A percentile compares a stretch with the other conserved stretches of the same genome.
These are phyloP conservation scores for Triglochin maritima DNA, from an alignment of 106 monocot genomes.

Conservation along the genomic window DNA sequence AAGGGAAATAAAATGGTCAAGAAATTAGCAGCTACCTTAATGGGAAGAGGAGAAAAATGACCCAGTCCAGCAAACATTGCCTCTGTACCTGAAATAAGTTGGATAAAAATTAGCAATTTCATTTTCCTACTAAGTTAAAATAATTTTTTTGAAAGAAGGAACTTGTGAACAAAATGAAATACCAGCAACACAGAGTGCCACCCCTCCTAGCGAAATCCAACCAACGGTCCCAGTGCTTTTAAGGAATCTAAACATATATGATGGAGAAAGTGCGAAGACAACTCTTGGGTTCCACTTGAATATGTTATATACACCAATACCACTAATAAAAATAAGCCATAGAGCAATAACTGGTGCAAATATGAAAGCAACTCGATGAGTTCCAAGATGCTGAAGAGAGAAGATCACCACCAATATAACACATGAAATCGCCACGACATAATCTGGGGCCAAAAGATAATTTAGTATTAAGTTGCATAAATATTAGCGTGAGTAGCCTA, in stretches of 20 bases:
- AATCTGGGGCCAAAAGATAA: conserved; percentile 25
- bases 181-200: conserved; percentile 74
- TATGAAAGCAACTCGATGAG: conserved; percentile 59
- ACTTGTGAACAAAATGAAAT: neutral
- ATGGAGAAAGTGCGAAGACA: conserved; percentile 46
- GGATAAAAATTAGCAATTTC: neutral
- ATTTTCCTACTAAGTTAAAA: neutral
- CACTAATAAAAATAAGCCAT: conserved; percentile 60
- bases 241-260: conserved; percentile 56
- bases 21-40: conserved; percentile 28
- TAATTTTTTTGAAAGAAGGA: no score
- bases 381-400: conserved; percentile 65
- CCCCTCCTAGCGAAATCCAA: conserved; percentile 62
- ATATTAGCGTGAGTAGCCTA: neutral
- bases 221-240: conserved; percentile 48
- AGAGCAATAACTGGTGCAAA: conserved; percentile 66
- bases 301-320: conserved; percentile 65
- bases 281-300: conserved; percentile 48
- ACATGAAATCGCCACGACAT: conserved; percentile 52
- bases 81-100: conserved; percentile 40
- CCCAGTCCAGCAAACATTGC: conserved; percentile 77
- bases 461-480: neutral
- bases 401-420: conserved; percentile 57
- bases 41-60: conserved; percentile 55
- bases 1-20: neutral